Percentiles rank a stretch among this genome's conserved stretches.
phyloP scores from a whole-genome alignment of 2,329 filamentous ascomycete species.

The Alternaria gansuensis region DNA sequence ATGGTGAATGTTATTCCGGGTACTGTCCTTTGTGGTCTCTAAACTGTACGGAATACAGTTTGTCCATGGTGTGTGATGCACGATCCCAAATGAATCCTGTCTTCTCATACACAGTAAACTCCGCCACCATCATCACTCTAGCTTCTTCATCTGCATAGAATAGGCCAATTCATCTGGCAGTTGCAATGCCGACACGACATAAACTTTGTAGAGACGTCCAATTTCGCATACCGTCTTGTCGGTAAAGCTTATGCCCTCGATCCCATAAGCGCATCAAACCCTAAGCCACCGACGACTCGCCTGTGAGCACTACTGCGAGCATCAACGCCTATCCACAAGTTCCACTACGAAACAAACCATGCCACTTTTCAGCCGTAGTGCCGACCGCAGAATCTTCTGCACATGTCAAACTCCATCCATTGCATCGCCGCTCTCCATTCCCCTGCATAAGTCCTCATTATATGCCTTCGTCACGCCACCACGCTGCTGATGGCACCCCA shows the following conservation, averaged over 20 bases:
- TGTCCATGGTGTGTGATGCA: slow-evolving; percentile 2
- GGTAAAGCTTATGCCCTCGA: slow-evolving; percentile 18
- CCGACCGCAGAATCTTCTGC: slow-evolving; percentile 6
- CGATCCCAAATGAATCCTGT: slow-evolving; percentile 1
- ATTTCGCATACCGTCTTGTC: slow-evolving; percentile 14
- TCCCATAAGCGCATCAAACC: slow-evolving; percentile 12
- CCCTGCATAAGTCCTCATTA: slow-evolving; percentile 23
- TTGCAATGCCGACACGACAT: slow-evolving; percentile 9
- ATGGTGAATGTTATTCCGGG: slow-evolving; percentile 3
- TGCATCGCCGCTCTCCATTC: slow-evolving; percentile 7
- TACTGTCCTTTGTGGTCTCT: no score
- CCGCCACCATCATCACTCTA: slow-evolving; percentile 1
- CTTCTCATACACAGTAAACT: slow-evolving; percentile 1
- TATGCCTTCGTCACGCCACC: slow-evolving; percentile 21
- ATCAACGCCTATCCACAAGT: slow-evolving; percentile 17
- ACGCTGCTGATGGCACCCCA: slow-evolving; percentile 18
- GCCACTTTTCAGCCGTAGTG: slow-evolving; percentile 10
- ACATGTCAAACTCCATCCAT: slow-evolving; percentile 14
- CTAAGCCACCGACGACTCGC: slow-evolving; percentile 9
- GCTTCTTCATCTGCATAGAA: slow-evolving; percentile 1
- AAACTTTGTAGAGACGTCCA: slow-evolving; percentile 7
- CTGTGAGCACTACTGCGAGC: slow-evolving; percentile 14
- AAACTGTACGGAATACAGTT: neutral
- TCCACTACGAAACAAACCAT: slow-evolving; percentile 13
- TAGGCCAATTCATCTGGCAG: slow-evolving; percentile 1